Evolutionary conservation across 1,284 basidiomycete species (phyloP), one percentile per base, ranked within the genome.

Genomic region (Apiotrichum sp.): DNA sequence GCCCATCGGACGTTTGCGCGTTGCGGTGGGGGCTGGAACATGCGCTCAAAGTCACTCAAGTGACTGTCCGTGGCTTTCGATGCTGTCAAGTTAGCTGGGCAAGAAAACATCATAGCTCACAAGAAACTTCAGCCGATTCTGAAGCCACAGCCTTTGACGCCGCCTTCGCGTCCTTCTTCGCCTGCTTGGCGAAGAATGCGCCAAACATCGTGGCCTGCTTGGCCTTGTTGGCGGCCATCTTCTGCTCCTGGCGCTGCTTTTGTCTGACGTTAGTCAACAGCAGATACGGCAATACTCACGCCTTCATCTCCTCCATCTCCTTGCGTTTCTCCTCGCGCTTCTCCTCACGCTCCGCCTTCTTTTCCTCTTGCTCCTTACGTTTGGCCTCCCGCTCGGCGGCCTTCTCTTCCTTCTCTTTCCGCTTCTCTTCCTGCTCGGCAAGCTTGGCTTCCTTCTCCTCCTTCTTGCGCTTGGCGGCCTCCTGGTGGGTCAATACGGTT

Each of bases 191-290:
- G 64, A 74, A 70, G 57, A 73, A 73, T 8, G 59, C 52, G 22
- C 55, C 58, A 54, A 71, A 65, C 22, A 61, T 57, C 41, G 66
- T 61, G 0, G 62, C 60, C 49, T 71, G 69, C 57, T 73, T 73
- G 3, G 65, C 65, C 40, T 63, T 50, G 13, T 55, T 50, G 6
- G 60, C 62, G 10, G 64, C 62, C 54, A 68, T 67, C 60, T 68
- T 67, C 57, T 68, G 51, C 52, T 63, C 59, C 40, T 67, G 67
- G 4, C 61, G 58, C n/a, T 71, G 67, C 53, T 67, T 68, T 1
- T 62, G 65, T 3, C 71, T 72, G 55, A 3, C 14, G 46, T 59
- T 49, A 52, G 53, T 10, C 22, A n/a, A 32, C 13, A 35, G 2
- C 13, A 3, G 22, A n/a, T 5, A 8, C 8, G 9, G 7, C 3